These are phyloP conservation scores for Hordeum vulgare DNA, from an alignment of 176 grass and related monocot genomes.

Conservation along the genomic window DNA sequence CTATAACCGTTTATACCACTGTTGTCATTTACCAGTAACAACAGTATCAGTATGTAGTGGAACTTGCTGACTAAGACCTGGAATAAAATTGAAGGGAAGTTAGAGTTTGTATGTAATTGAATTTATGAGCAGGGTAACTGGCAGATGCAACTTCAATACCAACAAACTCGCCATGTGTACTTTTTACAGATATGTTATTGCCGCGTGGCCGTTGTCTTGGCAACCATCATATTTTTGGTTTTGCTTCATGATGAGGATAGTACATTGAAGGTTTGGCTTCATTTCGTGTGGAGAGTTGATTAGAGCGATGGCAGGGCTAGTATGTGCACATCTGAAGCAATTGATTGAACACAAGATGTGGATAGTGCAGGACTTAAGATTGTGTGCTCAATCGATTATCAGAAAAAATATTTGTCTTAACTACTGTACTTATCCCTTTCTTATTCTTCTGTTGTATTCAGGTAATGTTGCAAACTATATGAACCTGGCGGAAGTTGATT, in stretches of 20 bases:
- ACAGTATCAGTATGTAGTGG: not conserved
- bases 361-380: not conserved
- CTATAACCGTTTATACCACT: slow-evolving; percentile 2
- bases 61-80: not conserved
- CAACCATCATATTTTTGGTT: not conserved
- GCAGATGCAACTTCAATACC: not conserved
- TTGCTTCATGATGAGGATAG: not conserved
- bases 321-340: not conserved
- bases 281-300: not conserved
- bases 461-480: slow-evolving; percentile 81
- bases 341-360: not conserved
- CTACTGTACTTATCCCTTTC: not conserved
- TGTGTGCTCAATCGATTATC: not conserved
- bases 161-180: not conserved
- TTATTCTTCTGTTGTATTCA: slow-evolving; percentile 27
- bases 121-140: not conserved
- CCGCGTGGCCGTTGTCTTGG: not conserved
- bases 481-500: slow-evolving; percentile 72
- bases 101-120: not conserved
- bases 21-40: not conserved
- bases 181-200: not conserved
- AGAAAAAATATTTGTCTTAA: not conserved
- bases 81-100: not conserved
- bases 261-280: slow-evolving; percentile 1
- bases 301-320: slow-evolving; percentile 1